Evolutionary conservation across 2,329 filamentous ascomycete species (phyloP), one percentile per base, ranked within the genome.

Genomic region (Alternaria longipes): DNA sequence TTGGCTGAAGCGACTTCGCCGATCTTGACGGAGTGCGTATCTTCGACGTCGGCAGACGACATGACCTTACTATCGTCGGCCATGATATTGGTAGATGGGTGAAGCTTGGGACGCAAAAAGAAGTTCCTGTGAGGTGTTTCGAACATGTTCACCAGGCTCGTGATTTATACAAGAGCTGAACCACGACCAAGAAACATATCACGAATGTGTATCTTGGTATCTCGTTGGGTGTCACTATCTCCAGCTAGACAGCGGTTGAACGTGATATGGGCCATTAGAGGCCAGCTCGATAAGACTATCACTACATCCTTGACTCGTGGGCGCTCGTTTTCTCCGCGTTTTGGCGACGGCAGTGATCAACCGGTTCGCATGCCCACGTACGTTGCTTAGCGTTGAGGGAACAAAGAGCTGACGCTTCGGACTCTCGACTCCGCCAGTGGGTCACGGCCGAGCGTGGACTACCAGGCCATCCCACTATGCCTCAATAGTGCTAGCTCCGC

Each of bases 241-340:
- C 45, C 18, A 49, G 28, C 45, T 49, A 22, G 28, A 30, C 40
- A 54, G 49, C 49, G 30, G 51, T 28, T 34, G 28, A 34, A 38
- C 16, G 20, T 24, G 40, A 28, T 24, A 38, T 58, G 30, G 41
- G 46, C 12, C 49, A 30, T 32, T 44, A 49, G 11, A 44, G 38
- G 24, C 47, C 40, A 40, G 49, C 26, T 58, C 40, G 56, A 58
- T 58, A 58, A 53, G 56, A 54, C 56, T 24, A 54, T 28, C 38
- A 46, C 22, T 47, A 22, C 3, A 11, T 8, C 32, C 56, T 45
- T 45, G 50, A 46, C 56, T 40, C 49, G 49, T 6, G 16, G 24
- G 8, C 20, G 49, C 16, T 42, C 32, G 40, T 7, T 14, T 59
- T 38, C 42, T 46, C 56, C 49, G 36, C 41, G 26, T 30, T 40